Conservation (phyloP, 331 rosid species). For the Saraca asoca region DNA sequence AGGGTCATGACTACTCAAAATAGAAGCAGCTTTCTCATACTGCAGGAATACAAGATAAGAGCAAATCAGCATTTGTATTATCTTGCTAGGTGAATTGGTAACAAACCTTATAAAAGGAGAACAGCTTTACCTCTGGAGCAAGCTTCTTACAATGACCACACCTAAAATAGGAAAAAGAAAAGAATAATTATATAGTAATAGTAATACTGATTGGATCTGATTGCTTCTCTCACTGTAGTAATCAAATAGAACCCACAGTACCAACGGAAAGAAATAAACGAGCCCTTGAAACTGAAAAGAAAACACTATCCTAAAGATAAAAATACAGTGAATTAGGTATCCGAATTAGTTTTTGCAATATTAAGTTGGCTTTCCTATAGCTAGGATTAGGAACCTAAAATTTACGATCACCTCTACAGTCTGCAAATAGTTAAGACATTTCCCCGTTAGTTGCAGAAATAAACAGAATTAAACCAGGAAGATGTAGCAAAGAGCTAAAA, state of each 20-base stretch:
- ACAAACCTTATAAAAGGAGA: constrained; percentile 5
- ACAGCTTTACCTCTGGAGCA: constrained; percentile 77
- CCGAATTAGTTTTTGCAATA: background rate
- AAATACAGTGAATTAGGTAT: background rate
- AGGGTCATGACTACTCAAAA: constrained; percentile 74
- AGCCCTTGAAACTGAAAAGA: no score
- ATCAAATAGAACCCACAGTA: background rate
- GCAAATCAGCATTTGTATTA: constrained; percentile 26
- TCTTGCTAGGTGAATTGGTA: background rate
- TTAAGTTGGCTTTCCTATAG: background rate
- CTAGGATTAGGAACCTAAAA: background rate
- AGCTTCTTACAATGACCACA: constrained; percentile 91
- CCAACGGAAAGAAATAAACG: background rate
- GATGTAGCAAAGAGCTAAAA: background rate
- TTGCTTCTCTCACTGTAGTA: background rate
- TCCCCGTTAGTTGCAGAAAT: background rate
- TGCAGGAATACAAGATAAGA: constrained; percentile 32
- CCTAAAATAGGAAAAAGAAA: constrained; percentile 41
- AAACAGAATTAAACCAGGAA: constrained; percentile 12
- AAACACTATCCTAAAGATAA: background rate
- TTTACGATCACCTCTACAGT: background rate
- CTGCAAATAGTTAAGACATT: background rate
- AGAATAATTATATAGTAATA: background rate
- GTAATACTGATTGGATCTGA: background rate
- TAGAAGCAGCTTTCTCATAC: constrained; percentile 88